A percentile compares a stretch with the other conserved stretches of the same genome.
Evolutionary conservation across 768 basidiomycete genomes (phyloP).

Genomic region (Roridomyces roridus): DNA sequence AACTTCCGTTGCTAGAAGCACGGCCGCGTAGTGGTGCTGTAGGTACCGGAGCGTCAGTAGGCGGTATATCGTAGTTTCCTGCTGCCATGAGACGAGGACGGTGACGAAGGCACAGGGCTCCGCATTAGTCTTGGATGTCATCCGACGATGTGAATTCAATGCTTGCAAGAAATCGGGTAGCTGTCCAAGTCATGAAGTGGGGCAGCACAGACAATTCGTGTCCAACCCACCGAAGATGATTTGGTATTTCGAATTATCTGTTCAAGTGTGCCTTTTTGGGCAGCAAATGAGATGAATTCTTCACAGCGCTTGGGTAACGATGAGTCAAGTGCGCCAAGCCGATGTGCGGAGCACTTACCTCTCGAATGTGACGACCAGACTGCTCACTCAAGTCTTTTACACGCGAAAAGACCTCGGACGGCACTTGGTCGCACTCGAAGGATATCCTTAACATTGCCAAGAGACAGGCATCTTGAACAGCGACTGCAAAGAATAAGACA

Average conservation of each 20-base stretch:
- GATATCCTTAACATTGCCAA: conserved; percentile 74
- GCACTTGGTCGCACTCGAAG: conserved; percentile 62
- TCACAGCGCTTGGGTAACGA: conserved; percentile 63
- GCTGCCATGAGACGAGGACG: conserved; percentile 34
- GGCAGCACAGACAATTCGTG: not conserved
- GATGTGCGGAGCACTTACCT: conserved; percentile 44
- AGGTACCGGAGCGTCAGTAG: conserved; percentile 67
- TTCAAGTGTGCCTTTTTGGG: conserved; percentile 50
- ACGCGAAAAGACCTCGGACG: conserved; percentile 45
- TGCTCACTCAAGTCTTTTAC: conserved; percentile 51
- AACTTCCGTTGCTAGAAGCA: conserved; percentile 37
- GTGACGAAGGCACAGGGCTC: conserved; percentile 19
- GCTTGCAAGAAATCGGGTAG: conserved; percentile 73
- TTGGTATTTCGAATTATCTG: conserved; percentile 53
- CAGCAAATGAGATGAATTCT: conserved; percentile 62
- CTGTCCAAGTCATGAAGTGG: conserved; percentile 40
- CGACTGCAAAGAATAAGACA: conserved; percentile 44
- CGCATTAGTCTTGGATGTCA: conserved; percentile 18
- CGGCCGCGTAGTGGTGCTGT: conserved; percentile 50
- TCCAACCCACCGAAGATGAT: conserved; percentile 60
- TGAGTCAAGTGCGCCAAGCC: not conserved
- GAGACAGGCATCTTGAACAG: conserved; percentile 76
- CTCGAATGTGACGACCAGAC: conserved; percentile 61
- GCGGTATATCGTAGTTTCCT: conserved; percentile 71
- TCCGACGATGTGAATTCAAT: conserved; percentile 42